Base-by-base conservation (phyloP, 2,329 filamentous ascomycete species). In the Alternaria postmessia region DNA sequence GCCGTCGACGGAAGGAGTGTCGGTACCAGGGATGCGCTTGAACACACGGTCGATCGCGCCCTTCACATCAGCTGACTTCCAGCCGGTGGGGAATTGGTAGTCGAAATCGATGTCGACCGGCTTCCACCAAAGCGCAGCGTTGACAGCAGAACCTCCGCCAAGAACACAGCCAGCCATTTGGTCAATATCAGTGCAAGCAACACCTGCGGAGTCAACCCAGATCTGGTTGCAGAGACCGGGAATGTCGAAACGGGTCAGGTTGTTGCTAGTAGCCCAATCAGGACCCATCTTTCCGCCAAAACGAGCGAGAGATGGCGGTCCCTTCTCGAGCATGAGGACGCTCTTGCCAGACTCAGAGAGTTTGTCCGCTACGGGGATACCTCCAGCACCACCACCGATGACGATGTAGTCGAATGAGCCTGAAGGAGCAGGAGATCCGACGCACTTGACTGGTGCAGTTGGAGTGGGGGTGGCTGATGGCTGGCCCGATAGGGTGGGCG, bases 161-260 rank as follows among this genome's bases (percentile, higher is more conserved):
- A 92, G 83, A 43, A 92, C 82, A 63, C 90, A 92, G 14, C 89
- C 90, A 12, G 88, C 88, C 88, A 91, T 91, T 69, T 89, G 87
- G 63, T 89, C 88, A n/a, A 86, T 88, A 73, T 92, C 89, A 2
- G 83, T 84, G 76, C 90, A 92, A 36, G 87, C 85, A 67, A 91
- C 87, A 28, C 87, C 88, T 4, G 81, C 81, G 9, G 86, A 87
- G 69, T 90, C 84, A 4, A 82, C 79, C 85, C 88, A 90, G 66
- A 92, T 90, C 77, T 91, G 82, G 74, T 91, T 91, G 75, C 88
- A 90, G 60, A 91, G 85, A 55, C 89, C 88, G 0, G 89, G 89
- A 5, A 91, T 86, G 69, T 92, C 89, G 68, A 92, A 91, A 49
- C 89, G 87, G 7, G 89, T 91, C 34, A 91, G 77, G 51, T 87